Conservation (phyloP, 192 early-diverging fungal genomes). For the Backusella morwellensis region DNA sequence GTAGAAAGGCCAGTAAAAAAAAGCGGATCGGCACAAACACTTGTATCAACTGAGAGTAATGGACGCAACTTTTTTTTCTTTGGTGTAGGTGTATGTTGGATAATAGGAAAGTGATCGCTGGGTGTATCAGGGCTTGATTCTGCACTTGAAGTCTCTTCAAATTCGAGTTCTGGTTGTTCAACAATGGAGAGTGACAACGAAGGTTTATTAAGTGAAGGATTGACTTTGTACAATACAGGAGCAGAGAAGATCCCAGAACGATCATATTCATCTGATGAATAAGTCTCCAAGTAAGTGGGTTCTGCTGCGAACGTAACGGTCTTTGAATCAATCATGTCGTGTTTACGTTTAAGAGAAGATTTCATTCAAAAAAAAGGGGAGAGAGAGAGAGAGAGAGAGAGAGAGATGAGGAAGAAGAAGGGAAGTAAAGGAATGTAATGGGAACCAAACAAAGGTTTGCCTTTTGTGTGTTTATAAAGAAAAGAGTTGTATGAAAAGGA, state of each 20-base stretch:
- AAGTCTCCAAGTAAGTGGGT: neutral
- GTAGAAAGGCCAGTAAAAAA: slow-evolving; percentile 17
- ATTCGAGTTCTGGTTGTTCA: neutral
- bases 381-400: neutral
- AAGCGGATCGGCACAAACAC: slow-evolving; percentile 12
- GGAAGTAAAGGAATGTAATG: neutral
- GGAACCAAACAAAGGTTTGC: slow-evolving; percentile 1
- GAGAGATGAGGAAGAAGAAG: neutral
- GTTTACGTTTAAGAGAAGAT: slow-evolving; percentile 2
- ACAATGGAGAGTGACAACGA: neutral
- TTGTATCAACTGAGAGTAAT: slow-evolving; percentile 13
- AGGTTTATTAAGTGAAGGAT: slow-evolving; percentile 12
- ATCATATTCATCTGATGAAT: slow-evolving; percentile 16
- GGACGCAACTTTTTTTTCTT: slow-evolving; percentile 15
- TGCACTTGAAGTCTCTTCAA: slow-evolving; percentile 6
- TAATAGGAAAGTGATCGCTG: neutral
- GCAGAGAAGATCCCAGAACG: neutral
- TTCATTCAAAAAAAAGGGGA: neutral
- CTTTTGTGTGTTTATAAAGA: slow-evolving; percentile 14
- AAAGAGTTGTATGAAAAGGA: slow-evolving; percentile 2
- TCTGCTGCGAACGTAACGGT: slow-evolving; percentile 4
- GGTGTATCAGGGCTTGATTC: slow-evolving; percentile 13
- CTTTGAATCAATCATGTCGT: neutral
- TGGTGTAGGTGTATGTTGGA: neutral
- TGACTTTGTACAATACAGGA: slow-evolving; percentile 18